Evolutionary conservation across 495 filamentous ascomycete species (phyloP), one percentile per base, ranked within the genome.

Genomic region (Penicillium riverlandense): DNA sequence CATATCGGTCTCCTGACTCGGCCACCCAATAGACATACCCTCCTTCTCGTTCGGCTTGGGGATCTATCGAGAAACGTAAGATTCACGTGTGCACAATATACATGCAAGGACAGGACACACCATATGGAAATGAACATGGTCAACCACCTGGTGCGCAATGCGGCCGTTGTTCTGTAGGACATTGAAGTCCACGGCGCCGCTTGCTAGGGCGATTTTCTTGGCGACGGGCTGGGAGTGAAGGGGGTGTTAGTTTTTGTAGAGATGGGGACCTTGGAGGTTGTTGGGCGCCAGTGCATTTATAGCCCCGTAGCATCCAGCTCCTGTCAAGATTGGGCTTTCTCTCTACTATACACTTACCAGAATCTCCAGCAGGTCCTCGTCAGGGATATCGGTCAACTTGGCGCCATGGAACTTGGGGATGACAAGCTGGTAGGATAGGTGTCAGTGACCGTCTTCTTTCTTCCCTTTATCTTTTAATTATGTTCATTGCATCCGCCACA

Each of bases 81-180:
- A 6, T 6, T 22, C 22, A 22, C 4, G 22, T 6, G 22, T 22
- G 22, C 22, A 22, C 22, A 22, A 22, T 4, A 22, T 22, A 4
- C 22, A 22, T 22, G 4, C 22, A 22, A 22, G 22, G 22, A 22
- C 22, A 22, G 22, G 22, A 22, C 75, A 48, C 75, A 90, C 86
- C 82, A 96, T 84, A 62, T 98, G 92, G 69, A 95, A 91, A 69
- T 96, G 90, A 29, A 92, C 92, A 70, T 99, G 92, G 50, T 85
- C 85, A 47, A 99, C 94, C 42, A 83, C 72, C 67, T 99, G 92
- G 69, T 99, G 94, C n/a, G 92, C 92, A 58, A 86, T 74, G 14
- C 77, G 69, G 22, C 92, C 92, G 58, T 99, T 99, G 69, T 99
- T 99, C 74, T 99, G 92, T 48, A 99, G 67, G 41, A 99, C 75